phyloP scores from a whole-genome alignment of 768 basidiomycete genomes.

The Hemileccinum rubropunctum region DNA sequence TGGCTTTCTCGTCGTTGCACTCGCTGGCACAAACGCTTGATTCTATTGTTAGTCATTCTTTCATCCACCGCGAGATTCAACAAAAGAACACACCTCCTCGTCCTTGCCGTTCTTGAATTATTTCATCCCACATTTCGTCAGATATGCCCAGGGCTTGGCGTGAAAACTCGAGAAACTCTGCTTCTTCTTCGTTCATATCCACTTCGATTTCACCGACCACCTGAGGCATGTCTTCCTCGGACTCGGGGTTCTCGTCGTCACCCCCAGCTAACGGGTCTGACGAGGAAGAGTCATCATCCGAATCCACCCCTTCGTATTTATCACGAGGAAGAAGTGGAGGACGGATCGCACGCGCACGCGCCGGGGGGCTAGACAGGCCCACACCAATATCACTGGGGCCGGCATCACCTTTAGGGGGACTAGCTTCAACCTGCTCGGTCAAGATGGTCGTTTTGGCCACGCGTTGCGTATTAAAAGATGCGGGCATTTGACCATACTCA shows the following conservation, averaged over 20 bases:
- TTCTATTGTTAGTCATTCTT: constrained; percentile 6
- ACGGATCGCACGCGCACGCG: constrained; percentile 51
- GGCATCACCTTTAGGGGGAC: constrained; percentile 3
- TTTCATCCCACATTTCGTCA: constrained; percentile 87
- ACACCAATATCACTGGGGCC: constrained; percentile 4
- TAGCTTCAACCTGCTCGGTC: constrained; percentile 37
- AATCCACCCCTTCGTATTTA: constrained; percentile 89
- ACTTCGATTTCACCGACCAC: constrained; percentile 83
- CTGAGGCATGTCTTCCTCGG: constrained; percentile 80
- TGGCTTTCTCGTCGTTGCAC: constrained; percentile 8
- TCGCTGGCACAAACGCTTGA: constrained; percentile 58
- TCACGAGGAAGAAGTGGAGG: constrained; percentile 79
- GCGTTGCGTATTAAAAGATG: constrained; percentile 72
- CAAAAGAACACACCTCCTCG: constrained; percentile 68
- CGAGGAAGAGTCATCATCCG: constrained; percentile 82
- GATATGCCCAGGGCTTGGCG: constrained; percentile 86
- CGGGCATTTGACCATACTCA: constrained; percentile 88
- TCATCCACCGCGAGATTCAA: not conserved
- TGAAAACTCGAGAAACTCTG: constrained; percentile 94
- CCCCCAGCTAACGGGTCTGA: constrained; percentile 43
- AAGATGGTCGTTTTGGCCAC: constrained; percentile 47
- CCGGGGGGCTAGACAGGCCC: constrained; percentile 11
- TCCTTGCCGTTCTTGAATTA: constrained; percentile 70
- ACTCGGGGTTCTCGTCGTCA: constrained; percentile 52
- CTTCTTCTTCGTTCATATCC: constrained; percentile 91